Base-by-base conservation (phyloP, 805 yeast species). In the Teunomyces gatunensis region DNA sequence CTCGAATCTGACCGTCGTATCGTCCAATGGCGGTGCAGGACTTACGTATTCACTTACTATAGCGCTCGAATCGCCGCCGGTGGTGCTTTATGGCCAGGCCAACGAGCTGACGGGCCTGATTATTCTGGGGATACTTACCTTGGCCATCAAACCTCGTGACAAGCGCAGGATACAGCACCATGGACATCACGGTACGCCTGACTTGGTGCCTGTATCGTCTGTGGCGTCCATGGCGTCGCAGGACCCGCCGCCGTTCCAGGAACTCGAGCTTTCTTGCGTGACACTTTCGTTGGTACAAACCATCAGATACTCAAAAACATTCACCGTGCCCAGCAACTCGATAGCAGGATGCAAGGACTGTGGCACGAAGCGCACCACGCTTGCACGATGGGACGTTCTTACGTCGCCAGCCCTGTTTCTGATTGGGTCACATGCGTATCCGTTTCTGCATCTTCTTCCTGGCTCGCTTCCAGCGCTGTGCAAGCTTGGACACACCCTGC, bases 361-460 rank as follows among this genome's bases (percentile, higher is more conserved):
- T 65, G 67, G 71, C 17, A 66, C 64, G 1, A 76, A 78, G 42
- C 66, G 67, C 3, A 82, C 80, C 11, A 85, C 82, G 32, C 71
- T 94, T 55, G 95, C 96, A 25, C 72, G 84, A 45, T 94, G 99
- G 99, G 89, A 89, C 56, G 85, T 94, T 9, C 74, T 94, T 47
- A 70, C 79, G 4, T 73, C 75, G 27, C 71, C 80, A 0, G 74
- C 81, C 1, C 72, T 77, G n/a, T 79, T 89, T 52, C 72, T 83
- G 6, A 65, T 71, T 4, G 94, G 92, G 1, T 72, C 77, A 13
- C 96, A 94, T 58, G 89, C 87, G 1, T 94, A 88, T 63, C 99
- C 99, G 1, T 92, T 94, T 61, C 85, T 96, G 17, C 90, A 89
- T 63, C 69, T 94, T 35, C 63, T 94, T 6, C 96, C 97, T 0